Percentiles rank a stretch among this genome's conserved stretches.
Conservation (phyloP, 371 early-diverging fungal genomes). For the Mortierella sp. region DNA sequence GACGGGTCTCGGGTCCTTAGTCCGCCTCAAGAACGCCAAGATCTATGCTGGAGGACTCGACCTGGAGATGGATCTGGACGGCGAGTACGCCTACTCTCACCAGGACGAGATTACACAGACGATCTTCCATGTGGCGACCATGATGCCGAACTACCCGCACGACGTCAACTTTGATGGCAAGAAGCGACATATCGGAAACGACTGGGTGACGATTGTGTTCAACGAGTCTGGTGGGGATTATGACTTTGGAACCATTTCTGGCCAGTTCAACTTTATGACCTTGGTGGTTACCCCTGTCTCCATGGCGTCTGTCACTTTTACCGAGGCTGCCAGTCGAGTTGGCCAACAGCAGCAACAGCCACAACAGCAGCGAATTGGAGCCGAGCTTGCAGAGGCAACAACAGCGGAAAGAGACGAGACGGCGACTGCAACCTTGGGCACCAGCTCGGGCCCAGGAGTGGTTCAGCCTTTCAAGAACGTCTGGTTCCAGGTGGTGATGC, state of each 20-base stretch:
- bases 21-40: slow-evolving; percentile 76
- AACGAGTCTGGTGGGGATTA: slow-evolving; percentile 90
- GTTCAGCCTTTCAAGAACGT: slow-evolving; percentile 61
- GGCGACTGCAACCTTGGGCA: background rate
- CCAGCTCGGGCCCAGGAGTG: slow-evolving; percentile 3
- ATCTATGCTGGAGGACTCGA: slow-evolving; percentile 94
- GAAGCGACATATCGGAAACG: slow-evolving; percentile 97
- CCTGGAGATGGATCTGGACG: slow-evolving; percentile 86
- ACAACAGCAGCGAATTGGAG: slow-evolving; percentile 18
- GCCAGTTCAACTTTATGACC: slow-evolving; percentile 96
- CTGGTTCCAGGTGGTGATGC: slow-evolving; percentile 76
- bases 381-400: slow-evolving; percentile 7
- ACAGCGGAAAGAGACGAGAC: background rate
- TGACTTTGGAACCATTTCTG: slow-evolving; percentile 90
- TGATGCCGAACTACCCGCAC: slow-evolving; percentile 88
- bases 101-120: slow-evolving; percentile 89
- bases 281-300: slow-evolving; percentile 86
- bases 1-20: slow-evolving; percentile 81
- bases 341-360: slow-evolving; percentile 34
- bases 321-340: slow-evolving; percentile 52
- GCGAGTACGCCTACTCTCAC: slow-evolving; percentile 86
- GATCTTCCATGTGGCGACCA: slow-evolving; percentile 92
- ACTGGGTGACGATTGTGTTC: slow-evolving; percentile 93
- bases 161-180: slow-evolving; percentile 87
- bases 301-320: slow-evolving; percentile 59